phyloP scores from a whole-genome alignment of 1,284 basidiomycete species.

The Termitomyces sp. region DNA sequence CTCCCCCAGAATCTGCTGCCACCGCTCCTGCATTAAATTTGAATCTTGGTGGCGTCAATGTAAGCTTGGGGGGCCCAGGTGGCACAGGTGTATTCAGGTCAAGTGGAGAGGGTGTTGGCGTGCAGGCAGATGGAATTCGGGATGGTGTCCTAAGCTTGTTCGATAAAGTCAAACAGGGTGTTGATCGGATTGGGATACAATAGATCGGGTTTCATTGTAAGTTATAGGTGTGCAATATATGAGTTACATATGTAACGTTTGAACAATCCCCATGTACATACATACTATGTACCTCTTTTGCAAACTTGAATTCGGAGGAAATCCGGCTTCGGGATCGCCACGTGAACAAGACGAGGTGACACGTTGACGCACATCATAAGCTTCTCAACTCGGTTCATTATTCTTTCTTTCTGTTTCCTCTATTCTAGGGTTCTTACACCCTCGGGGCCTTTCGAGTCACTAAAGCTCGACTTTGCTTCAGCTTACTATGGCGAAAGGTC shows the following conservation, averaged over 20 bases:
- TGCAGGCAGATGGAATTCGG: conserved; percentile 78
- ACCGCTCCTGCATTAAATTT: conserved; percentile 77
- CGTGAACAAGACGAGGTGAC: conserved; percentile 18
- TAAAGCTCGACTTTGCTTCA: conserved; percentile 21
- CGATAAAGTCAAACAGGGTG: conserved; percentile 84
- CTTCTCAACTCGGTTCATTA: conserved; percentile 4
- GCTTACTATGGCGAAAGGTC: conserved; percentile 64
- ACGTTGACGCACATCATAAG: conserved; percentile 20
- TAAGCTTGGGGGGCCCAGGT: conserved; percentile 81
- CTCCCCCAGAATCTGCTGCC: conserved; percentile 62
- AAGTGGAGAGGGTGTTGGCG: conserved; percentile 63
- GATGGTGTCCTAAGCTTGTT: conserved; percentile 84
- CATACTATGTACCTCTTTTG: background rate
- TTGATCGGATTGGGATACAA: conserved; percentile 67
- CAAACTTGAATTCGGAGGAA: conserved; percentile 7
- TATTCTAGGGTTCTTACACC: conserved; percentile 23
- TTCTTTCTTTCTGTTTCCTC: conserved; percentile 16
- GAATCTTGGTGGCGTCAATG: conserved; percentile 86
- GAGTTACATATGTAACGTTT: no score
- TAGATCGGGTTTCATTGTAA: conserved; percentile 16
- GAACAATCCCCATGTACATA: background rate
- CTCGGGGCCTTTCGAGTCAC: conserved; percentile 22
- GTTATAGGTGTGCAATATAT: background rate
- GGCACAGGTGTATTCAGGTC: conserved; percentile 81
- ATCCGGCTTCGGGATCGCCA: conserved; percentile 9